Evolutionary conservation across 495 filamentous ascomycete species (phyloP), one percentile per base, ranked within the genome.

Genomic region (Astrothelium subdiscretum): DNA sequence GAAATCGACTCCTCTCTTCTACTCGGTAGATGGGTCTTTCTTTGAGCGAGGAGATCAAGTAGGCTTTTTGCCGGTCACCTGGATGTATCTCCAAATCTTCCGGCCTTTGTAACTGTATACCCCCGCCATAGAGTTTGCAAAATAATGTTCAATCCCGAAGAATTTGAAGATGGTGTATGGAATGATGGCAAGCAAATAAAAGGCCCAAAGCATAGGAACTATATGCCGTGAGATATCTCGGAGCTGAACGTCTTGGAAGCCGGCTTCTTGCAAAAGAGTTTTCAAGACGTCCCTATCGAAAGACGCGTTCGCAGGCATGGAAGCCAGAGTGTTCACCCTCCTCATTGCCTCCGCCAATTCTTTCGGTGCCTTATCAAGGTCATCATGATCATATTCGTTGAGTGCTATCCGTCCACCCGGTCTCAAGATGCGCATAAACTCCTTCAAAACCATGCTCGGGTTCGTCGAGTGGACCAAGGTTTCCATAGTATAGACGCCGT

Each of bases 221-320:
- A 20, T 57, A 29, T 57, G 51, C 27, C 20, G 20, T 20, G 51
- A 57, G 20, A 57, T 6, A 29, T 57, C 27, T 24, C 51, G 51
- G 20, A 57, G 51, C 20, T n/a, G 51, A 57, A 57, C 51, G 51
- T 29, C 51, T 57, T 57, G 20, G 12, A 57, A 57, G 27, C 51
- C 51, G 27, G 51, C 51, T 57, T 57, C 51, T 57, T 57, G 20
- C 51, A 57, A 57, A 6, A 57, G n/a, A 12, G 5, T n/a, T 20
- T 57, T 57, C 20, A 57, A n/a, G 51, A 57, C 51, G n/a, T 57
- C 51, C 27, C 12, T 57, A 29, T 57, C 51, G 51, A 57, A 57
- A 12, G 51, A 57, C 27, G 51, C 51, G 51, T 57, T 57, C 27
- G 51, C 51, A 22, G 51, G 51, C 51, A 57, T 57, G 27, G 51